phyloP scores from a whole-genome alignment of 495 filamentous ascomycete species.

The Neurospora sublineolata region DNA sequence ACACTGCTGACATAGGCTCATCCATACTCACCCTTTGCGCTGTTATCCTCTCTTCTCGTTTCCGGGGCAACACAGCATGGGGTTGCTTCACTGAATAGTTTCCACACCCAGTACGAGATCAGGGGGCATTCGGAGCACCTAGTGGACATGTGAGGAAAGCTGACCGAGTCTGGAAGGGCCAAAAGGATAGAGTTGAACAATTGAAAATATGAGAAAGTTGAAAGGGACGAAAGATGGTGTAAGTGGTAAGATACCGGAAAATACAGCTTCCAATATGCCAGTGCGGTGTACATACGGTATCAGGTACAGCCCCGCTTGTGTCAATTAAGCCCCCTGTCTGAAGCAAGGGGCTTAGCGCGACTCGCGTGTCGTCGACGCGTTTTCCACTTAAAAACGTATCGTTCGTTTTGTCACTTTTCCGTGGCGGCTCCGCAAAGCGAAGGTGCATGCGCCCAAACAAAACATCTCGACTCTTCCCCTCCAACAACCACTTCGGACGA shows the following conservation, averaged over 20 bases:
- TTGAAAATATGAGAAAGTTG: not conserved
- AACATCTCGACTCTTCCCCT: not conserved
- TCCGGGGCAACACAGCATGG: not conserved
- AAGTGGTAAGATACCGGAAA: not conserved
- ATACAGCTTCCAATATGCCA: not conserved
- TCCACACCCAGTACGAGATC: not conserved
- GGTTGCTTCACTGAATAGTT: not conserved
- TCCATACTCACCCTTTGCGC: not conserved
- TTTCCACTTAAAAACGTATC: conserved; percentile 6
- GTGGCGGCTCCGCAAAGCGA: not conserved
- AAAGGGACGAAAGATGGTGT: not conserved
- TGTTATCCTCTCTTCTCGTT: not conserved
- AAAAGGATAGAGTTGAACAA: too few species aligned
- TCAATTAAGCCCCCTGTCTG: conserved; percentile 23
- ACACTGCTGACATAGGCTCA: not conserved
- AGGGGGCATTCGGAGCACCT: not conserved
- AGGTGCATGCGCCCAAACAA: not conserved
- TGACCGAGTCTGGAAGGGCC: not conserved
- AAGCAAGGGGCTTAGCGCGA: conserved; percentile 13
- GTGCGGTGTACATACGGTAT: not conserved
- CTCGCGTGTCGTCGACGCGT: conserved; percentile 16
- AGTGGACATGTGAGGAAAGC: not conserved
- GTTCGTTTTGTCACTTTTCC: conserved; percentile 4
- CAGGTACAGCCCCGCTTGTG: not conserved
- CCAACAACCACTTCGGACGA: not conserved